These are phyloP conservation scores for Byssothecium circinans DNA, from an alignment of 2,329 filamentous ascomycete genomes.

Conservation along the genomic window DNA sequence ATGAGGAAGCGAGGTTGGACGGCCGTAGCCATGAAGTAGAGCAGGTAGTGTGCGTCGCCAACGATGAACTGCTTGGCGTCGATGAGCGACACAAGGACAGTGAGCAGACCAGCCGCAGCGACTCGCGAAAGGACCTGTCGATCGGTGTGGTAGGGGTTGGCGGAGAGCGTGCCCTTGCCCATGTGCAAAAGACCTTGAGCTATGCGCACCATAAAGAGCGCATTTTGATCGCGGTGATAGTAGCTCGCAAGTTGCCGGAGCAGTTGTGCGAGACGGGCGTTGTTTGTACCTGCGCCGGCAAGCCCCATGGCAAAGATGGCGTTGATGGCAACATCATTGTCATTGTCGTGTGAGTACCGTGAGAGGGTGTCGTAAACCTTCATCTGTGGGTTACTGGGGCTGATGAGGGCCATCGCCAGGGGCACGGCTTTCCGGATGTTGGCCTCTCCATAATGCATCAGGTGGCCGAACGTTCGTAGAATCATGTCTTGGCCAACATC, in stretches of 20 bases:
- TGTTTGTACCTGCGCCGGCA: slow-evolving; percentile 94
- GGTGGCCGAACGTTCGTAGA: slow-evolving; percentile 90
- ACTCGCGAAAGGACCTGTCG: slow-evolving; percentile 93
- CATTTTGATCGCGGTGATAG: slow-evolving; percentile 95
- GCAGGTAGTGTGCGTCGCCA: slow-evolving; percentile 80
- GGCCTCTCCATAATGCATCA: slow-evolving; percentile 98
- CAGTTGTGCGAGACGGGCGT: slow-evolving; percentile 91
- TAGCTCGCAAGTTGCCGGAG: slow-evolving; percentile 94
- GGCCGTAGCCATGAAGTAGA: slow-evolving; percentile 95
- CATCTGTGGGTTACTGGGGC: slow-evolving; percentile 98
- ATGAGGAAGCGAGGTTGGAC: slow-evolving; percentile 97
- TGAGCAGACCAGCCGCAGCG: slow-evolving; percentile 82
- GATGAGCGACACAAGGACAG: slow-evolving; percentile 89
- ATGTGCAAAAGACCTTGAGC: slow-evolving; percentile 97
- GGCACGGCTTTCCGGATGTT: slow-evolving; percentile 97
- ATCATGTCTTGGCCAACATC: slow-evolving; percentile 99
- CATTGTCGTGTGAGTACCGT: slow-evolving; percentile 96
- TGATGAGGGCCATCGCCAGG: slow-evolving; percentile 93
- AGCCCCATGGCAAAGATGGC: slow-evolving; percentile 99
- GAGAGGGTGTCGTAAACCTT: slow-evolving; percentile 99
- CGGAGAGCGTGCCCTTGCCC: slow-evolving; percentile 95
- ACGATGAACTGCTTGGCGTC: slow-evolving; percentile 86
- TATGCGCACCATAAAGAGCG: slow-evolving; percentile 98
- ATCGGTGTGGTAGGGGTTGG: slow-evolving; percentile 99
- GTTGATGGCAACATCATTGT: slow-evolving; percentile 97